These are phyloP conservation scores for Nannizziopsis barbatae DNA, from an alignment of 2,329 filamentous ascomycete species.

Conservation along the genomic window DNA sequence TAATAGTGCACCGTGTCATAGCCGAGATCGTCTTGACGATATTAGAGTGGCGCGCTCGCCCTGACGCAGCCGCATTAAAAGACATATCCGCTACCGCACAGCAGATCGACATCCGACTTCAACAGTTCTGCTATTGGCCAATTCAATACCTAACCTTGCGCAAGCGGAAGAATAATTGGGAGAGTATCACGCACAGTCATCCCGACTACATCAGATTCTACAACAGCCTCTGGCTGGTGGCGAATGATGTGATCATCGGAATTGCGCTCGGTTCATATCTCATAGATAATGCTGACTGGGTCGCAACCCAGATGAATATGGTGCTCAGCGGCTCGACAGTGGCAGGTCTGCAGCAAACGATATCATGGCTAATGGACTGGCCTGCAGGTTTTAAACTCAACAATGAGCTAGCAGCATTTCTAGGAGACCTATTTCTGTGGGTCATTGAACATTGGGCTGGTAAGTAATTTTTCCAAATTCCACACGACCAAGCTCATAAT, in stretches of 20 bases:
- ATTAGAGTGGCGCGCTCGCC: conserved; percentile 72
- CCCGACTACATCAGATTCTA: conserved; percentile 98
- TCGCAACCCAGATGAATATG: conserved; percentile 65
- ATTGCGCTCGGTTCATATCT: conserved; percentile 95
- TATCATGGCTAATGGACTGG: conserved; percentile 91
- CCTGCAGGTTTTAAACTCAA: conserved; percentile 93
- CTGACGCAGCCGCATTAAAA: conserved; percentile 74
- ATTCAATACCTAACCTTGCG: conserved; percentile 88
- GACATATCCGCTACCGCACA: conserved; percentile 94
- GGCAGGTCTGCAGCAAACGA: conserved; percentile 74
- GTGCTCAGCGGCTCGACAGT: conserved; percentile 75
- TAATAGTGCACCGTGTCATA: conserved; percentile 67
- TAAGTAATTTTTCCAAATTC: conserved; percentile 34
- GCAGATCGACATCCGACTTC: conserved; percentile 89
- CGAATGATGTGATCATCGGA: conserved; percentile 96
- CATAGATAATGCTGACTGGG: conserved; percentile 81
- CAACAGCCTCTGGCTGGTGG: conserved; percentile 95
- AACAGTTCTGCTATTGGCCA: conserved; percentile 98
- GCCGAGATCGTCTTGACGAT: conserved; percentile 69
- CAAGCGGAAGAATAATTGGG: conserved; percentile 84
- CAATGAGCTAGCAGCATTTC: conserved; percentile 80
- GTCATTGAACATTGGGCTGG: conserved; percentile 97
- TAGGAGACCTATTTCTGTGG: conserved; percentile 93
- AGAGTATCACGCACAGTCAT: conserved; percentile 87
- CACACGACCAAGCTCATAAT: conserved; percentile 7